A percentile compares a stretch with the other conserved stretches of the same genome.
These are phyloP conservation scores for Ophiostoma sp. DNA, from an alignment of 2,329 filamentous ascomycete species.

Conservation along the genomic window DNA sequence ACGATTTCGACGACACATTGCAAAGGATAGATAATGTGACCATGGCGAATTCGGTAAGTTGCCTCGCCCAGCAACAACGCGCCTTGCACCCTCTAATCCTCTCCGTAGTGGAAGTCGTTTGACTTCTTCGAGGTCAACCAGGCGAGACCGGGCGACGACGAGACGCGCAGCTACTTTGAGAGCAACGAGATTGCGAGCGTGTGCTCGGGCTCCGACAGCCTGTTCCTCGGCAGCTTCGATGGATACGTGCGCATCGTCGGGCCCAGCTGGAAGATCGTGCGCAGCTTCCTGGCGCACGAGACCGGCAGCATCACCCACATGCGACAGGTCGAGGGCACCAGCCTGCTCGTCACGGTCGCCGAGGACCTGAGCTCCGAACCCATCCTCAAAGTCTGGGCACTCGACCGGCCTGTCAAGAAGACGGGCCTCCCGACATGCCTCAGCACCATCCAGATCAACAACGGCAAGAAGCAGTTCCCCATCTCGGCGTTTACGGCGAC, in stretches of 20 bases:
- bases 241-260: slow-evolving; percentile 85
- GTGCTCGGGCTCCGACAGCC: slow-evolving; percentile 78
- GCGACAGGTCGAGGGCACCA: slow-evolving; percentile 83
- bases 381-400: slow-evolving; percentile 91
- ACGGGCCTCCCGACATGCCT: slow-evolving; percentile 82
- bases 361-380: slow-evolving; percentile 87
- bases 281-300: slow-evolving; percentile 83
- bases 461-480: slow-evolving; percentile 89
- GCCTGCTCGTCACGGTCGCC: slow-evolving; percentile 75
- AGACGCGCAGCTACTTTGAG: slow-evolving; percentile 72
- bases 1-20: slow-evolving; percentile 6
- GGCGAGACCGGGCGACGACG: slow-evolving; percentile 72
- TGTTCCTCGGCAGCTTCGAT: slow-evolving; percentile 82
- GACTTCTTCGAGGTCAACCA: slow-evolving; percentile 97
- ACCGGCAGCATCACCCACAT: slow-evolving; percentile 78
- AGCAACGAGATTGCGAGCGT: slow-evolving; percentile 77
- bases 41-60: slow-evolving; percentile 8
- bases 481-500: slow-evolving; percentile 85
- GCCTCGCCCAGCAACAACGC: slow-evolving; percentile 4
- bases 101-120: slow-evolving; percentile 87
- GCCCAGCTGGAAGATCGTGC: slow-evolving; percentile 76
- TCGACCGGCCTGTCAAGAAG: slow-evolving; percentile 92
- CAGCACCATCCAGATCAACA: slow-evolving; percentile 78
- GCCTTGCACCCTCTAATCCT: slow-evolving; percentile 14
- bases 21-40: slow-evolving; percentile 7